A percentile compares a stretch with the other conserved stretches of the same genome.
Conservation (phyloP, 2,329 filamentous ascomycete genomes). For the Xylaria sp. region DNA sequence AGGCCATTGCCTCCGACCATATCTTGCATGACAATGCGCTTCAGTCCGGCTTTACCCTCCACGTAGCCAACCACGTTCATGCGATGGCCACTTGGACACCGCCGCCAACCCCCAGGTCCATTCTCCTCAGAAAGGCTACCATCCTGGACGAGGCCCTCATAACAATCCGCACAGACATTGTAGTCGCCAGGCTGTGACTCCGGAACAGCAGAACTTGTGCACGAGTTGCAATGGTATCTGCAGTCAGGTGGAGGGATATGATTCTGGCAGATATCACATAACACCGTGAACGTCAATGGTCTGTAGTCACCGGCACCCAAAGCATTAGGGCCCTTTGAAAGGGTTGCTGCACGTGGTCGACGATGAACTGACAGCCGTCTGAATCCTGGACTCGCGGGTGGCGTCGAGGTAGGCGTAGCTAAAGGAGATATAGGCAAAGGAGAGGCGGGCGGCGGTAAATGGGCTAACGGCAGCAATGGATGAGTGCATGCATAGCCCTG, state of each 20-base stretch:
- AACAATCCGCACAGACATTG: slow-evolving; percentile 77
- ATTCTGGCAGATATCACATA: slow-evolving; percentile 73
- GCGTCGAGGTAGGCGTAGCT: slow-evolving; percentile 16
- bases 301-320: slow-evolving; percentile 53
- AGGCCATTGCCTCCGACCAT: slow-evolving; percentile 72
- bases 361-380: slow-evolving; percentile 24
- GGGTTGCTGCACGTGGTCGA: slow-evolving; percentile 41
- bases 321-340: slow-evolving; percentile 44
- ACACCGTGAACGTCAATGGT: slow-evolving; percentile 64
- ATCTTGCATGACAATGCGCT: slow-evolving; percentile 63
- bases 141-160: slow-evolving; percentile 58
- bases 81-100: slow-evolving; percentile 73
- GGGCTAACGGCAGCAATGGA: slow-evolving; percentile 68
- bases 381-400: slow-evolving; percentile 33
- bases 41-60: slow-evolving; percentile 60
- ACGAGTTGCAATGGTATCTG: slow-evolving; percentile 75
- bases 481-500: slow-evolving; percentile 78
- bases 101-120: slow-evolving; percentile 73
- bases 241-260: slow-evolving; percentile 64
- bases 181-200: slow-evolving; percentile 65
- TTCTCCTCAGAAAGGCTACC: slow-evolving; percentile 68
- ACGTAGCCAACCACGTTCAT: slow-evolving; percentile 79
- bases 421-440: slow-evolving; percentile 23
- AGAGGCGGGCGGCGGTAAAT: slow-evolving; percentile 40
- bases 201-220: slow-evolving; percentile 48